Conservation (phyloP, 2,329 filamentous ascomycete species). For the Ophiostoma triangulosporum region DNA sequence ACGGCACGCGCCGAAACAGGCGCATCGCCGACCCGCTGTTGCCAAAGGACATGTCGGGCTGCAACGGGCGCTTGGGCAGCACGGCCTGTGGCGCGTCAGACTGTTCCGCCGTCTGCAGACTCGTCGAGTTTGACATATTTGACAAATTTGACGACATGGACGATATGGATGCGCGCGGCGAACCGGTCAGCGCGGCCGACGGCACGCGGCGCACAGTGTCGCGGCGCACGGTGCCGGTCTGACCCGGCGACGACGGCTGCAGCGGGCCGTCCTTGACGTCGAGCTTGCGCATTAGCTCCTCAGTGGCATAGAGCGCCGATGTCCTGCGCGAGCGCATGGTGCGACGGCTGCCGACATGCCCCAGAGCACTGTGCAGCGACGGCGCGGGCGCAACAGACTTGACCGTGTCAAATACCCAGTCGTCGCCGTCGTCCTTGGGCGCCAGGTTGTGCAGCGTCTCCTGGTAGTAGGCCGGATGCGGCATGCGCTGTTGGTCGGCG, state of each 20-base stretch:
- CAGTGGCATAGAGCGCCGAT: constrained; percentile 42
- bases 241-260: constrained; percentile 39
- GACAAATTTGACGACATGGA: background rate
- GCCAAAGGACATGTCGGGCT: constrained; percentile 83
- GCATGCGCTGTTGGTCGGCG: constrained; percentile 52
- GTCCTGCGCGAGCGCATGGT: constrained; percentile 38
- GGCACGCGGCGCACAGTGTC: constrained; percentile 40
- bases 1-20: constrained; percentile 75
- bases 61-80: constrained; percentile 61
- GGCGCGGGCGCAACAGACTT: constrained; percentile 53
- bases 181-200: constrained; percentile 22
- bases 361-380: background rate
- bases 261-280: constrained; percentile 48
- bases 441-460: constrained; percentile 70
- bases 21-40: constrained; percentile 87
- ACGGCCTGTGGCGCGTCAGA: constrained; percentile 22
- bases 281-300: constrained; percentile 46
- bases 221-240: constrained; percentile 41
- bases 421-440: constrained; percentile 57
- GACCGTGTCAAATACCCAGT: constrained; percentile 93
- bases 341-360: constrained; percentile 23
- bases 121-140: background rate
- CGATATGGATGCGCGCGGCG: constrained; percentile 13
- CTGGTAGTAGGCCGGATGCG: constrained; percentile 76
- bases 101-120: background rate